These are phyloP conservation scores for Casuarina cunninghamiana DNA, from an alignment of 306 rosid species.

Conservation along the genomic window DNA sequence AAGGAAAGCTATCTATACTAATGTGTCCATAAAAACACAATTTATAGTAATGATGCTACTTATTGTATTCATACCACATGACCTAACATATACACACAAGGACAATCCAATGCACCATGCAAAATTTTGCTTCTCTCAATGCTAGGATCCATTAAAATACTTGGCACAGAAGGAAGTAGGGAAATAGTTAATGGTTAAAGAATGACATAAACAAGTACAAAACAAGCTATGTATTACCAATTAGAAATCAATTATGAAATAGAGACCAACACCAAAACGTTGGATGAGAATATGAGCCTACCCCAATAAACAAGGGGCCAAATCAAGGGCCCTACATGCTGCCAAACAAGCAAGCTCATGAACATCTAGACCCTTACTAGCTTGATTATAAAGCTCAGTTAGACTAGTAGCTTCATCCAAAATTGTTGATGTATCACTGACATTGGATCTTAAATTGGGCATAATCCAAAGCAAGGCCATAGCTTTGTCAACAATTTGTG, in stretches of 20 bases:
- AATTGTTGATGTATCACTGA: constrained; percentile 18
- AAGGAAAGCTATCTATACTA: not conserved
- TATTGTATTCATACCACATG: not conserved
- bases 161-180: not conserved
- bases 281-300: constrained; percentile 29
- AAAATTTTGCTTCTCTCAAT: not conserved
- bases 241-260: not conserved
- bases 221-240: not conserved
- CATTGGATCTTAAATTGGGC: constrained; percentile 58
- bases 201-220: constrained; percentile 3
- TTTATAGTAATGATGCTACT: too few species aligned
- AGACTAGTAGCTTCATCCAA: constrained; percentile 47
- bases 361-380: constrained; percentile 75
- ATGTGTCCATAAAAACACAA: not conserved
- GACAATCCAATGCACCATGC: not conserved
- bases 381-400: constrained; percentile 41
- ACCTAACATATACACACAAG: not conserved
- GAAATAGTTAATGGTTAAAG: not conserved
- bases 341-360: constrained; percentile 87
- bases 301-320: constrained; percentile 67
- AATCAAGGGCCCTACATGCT: constrained; percentile 70
- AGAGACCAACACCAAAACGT: not conserved
- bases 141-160: not conserved
- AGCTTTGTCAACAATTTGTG: constrained; percentile 49
- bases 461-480: constrained; percentile 57